A percentile compares a stretch with the other conserved stretches of the same genome.
These are phyloP conservation scores for Coemansia erecta DNA, from an alignment of 192 early-diverging fungal genomes.

Conservation along the genomic window DNA sequence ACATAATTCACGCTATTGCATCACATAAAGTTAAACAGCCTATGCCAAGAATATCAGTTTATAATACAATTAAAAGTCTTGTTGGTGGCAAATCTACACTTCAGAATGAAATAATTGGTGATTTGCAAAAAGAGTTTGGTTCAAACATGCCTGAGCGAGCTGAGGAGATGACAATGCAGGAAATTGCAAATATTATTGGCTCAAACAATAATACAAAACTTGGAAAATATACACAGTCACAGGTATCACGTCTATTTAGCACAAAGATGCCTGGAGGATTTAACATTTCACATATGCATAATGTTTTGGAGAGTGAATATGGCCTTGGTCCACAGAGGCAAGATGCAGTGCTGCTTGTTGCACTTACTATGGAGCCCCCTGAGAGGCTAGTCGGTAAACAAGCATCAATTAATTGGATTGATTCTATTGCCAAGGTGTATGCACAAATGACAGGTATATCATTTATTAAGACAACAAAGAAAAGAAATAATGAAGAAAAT, in stretches of 20 bases:
- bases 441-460: conserved; percentile 71
- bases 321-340: conserved; percentile 78
- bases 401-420: conserved; percentile 34
- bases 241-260: conserved; percentile 77
- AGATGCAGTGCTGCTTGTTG: conserved; percentile 72
- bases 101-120: conserved; percentile 95
- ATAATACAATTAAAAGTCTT: conserved; percentile 76
- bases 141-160: conserved; percentile 82
- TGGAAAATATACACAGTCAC: conserved; percentile 75
- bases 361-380: conserved; percentile 79
- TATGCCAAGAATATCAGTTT: conserved; percentile 64
- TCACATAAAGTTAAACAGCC: conserved; percentile 91
- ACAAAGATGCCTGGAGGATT: conserved; percentile 94
- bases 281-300: conserved; percentile 69
- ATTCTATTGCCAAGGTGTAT: conserved; percentile 79
- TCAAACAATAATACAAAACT: conserved; percentile 32
- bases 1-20: conserved; percentile 74
- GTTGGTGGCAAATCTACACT: conserved; percentile 91
- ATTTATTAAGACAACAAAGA: conserved; percentile 19
- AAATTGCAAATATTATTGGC: conserved; percentile 62
- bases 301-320: conserved; percentile 63
- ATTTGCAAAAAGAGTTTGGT: conserved; percentile 90
- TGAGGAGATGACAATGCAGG: conserved; percentile 84
- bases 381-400: conserved; percentile 60
- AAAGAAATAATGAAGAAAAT: background rate